phyloP scores from a whole-genome alignment of 257 asterid genomes.

The Fraxinus cuspidata region DNA sequence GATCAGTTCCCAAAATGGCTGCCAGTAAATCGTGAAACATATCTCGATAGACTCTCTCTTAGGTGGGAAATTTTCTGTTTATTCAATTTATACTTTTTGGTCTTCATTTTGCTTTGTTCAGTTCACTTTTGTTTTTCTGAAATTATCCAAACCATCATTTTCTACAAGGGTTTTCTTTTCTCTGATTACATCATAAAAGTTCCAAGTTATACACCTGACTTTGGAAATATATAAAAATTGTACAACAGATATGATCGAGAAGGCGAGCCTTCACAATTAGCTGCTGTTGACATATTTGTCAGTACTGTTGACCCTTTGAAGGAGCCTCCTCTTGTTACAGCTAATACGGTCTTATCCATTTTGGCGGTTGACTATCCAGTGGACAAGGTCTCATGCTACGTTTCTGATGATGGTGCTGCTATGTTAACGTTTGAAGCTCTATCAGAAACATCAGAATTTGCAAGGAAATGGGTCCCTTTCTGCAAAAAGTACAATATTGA shows the following conservation, averaged over 20 bases:
- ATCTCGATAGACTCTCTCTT: slow-evolving; percentile 94
- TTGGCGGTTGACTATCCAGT: slow-evolving; percentile 96
- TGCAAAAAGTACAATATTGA: slow-evolving; percentile 82
- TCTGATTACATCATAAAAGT: neutral
- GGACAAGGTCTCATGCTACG: slow-evolving; percentile 96
- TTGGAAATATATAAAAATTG: slow-evolving; percentile 21
- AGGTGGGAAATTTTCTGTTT: slow-evolving; percentile 51
- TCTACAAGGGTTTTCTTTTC: slow-evolving; percentile 1
- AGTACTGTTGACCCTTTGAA: slow-evolving; percentile 96
- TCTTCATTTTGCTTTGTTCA: slow-evolving; percentile 11
- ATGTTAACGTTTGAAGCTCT: slow-evolving; percentile 89
- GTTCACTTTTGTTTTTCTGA: slow-evolving; percentile 14
- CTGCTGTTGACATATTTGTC: slow-evolving; percentile 99
- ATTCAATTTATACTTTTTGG: neutral
- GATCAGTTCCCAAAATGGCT: slow-evolving; percentile 99
- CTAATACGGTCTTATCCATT: slow-evolving; percentile 90
- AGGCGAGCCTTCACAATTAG: slow-evolving; percentile 97
- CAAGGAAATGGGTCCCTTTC: slow-evolving; percentile 97
- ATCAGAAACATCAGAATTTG: slow-evolving; percentile 91
- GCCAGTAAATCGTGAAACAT: slow-evolving; percentile 94
- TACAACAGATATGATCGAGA: slow-evolving; percentile 85
- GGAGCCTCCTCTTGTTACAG: slow-evolving; percentile 99
- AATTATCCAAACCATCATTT: neutral
- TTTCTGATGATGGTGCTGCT: slow-evolving; percentile 98
- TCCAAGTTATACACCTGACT: slow-evolving; percentile 23